A percentile compares a stretch with the other conserved stretches of the same genome.
phyloP scores from a whole-genome alignment of 2,329 filamentous ascomycete genomes.

The Hansfordia pulvinata region DNA sequence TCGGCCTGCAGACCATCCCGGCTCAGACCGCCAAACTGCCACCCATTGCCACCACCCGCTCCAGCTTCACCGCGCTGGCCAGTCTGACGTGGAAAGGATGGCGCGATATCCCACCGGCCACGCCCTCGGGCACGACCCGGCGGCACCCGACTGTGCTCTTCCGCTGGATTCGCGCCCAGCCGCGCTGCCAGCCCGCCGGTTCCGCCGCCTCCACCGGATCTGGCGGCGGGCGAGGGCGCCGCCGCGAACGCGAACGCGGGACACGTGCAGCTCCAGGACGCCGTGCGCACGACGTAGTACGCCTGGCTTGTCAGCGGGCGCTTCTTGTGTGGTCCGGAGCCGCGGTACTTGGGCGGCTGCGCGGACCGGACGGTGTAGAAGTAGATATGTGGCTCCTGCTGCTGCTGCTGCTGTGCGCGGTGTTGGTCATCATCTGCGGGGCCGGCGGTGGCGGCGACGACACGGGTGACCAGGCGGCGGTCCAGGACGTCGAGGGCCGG shows the following conservation, averaged over 20 bases:
- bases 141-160: background rate
- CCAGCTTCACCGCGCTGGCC: conserved; percentile 3
- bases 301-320: too few species aligned
- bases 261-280: conserved; percentile 82
- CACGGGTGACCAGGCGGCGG: conserved; percentile 52
- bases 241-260: conserved; percentile 67
- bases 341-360: conserved; percentile 20
- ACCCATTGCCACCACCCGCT: conserved; percentile 6
- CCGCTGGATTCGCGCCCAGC: conserved; percentile 2
- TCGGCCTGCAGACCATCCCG: conserved; percentile 14
- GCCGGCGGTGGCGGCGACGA: conserved; percentile 18
- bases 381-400: background rate
- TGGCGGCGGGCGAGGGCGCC: conserved; percentile 37
- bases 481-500: conserved; percentile 84
- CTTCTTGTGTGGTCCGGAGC: conserved; percentile 8
- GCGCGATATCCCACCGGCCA: conserved; percentile 3
- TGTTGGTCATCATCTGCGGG: too few species aligned
- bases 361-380: conserved; percentile 55
- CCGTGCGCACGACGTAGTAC: conserved; percentile 63
- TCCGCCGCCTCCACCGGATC: conserved; percentile 2
- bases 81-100: conserved; percentile 1
- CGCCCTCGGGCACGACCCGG: background rate
- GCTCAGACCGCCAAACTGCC: conserved; percentile 17
- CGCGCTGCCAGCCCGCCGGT: conserved; percentile 5
- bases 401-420: conserved; percentile 1